These are phyloP conservation scores for Spathaspora gorwiae DNA, from an alignment of 805 yeast species.

Conservation along the genomic window DNA sequence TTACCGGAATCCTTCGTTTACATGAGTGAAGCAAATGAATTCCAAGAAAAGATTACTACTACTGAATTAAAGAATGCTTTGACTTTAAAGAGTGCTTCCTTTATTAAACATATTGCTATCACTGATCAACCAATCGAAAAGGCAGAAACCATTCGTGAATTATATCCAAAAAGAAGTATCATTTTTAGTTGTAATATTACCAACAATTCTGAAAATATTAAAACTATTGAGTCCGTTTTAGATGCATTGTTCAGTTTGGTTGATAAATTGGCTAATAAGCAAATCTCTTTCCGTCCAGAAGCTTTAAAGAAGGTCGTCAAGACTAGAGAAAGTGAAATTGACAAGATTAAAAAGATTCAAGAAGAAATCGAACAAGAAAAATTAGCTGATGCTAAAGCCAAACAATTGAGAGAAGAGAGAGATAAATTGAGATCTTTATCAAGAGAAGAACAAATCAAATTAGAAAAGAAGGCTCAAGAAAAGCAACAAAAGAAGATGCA, in stretches of 20 bases:
- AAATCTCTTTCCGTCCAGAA: conserved; percentile 63
- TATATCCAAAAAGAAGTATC: conserved; percentile 50
- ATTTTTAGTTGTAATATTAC: conserved; percentile 53
- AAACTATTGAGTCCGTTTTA: conserved; percentile 46
- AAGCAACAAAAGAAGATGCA: conserved; percentile 73
- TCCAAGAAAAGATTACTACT: conserved; percentile 61
- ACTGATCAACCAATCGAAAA: conserved; percentile 79
- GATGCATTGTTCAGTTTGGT: conserved; percentile 54
- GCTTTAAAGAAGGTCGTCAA: conserved; percentile 69
- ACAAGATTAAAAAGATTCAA: conserved; percentile 63
- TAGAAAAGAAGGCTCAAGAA: conserved; percentile 73
- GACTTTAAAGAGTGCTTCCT: conserved; percentile 42
- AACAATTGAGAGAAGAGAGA: conserved; percentile 61
- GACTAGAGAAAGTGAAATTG: conserved; percentile 70
- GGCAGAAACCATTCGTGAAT: conserved; percentile 58
- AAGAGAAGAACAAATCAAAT: conserved; percentile 75
- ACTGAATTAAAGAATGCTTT: conserved; percentile 35
- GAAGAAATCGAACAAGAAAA: conserved; percentile 66
- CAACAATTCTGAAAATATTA: conserved; percentile 44
- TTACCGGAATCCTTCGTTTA: conserved; percentile 74
- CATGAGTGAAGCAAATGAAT: conserved; percentile 85
- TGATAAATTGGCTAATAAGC: conserved; percentile 50
- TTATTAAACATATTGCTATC: conserved; percentile 66
- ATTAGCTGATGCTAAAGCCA: conserved; percentile 64
- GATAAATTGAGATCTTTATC: conserved; percentile 53